A percentile compares a stretch with the other conserved stretches of the same genome.
Conservation (phyloP, 148 eudicot species). For the Dysphania ambrosioides region DNA sequence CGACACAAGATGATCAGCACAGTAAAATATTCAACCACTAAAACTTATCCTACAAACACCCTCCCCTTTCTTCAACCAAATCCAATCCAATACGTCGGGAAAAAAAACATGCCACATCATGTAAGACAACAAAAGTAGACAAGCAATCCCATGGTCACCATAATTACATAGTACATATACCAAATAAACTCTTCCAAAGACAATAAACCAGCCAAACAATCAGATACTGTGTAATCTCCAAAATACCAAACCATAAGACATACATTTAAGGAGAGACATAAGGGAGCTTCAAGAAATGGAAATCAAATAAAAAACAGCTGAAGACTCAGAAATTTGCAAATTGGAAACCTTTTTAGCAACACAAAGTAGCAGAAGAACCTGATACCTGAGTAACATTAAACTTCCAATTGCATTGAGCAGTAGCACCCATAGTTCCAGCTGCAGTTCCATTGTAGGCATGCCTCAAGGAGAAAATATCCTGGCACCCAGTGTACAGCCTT, state of each 20-base stretch:
- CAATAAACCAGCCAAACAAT: not conserved
- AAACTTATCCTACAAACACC: not conserved
- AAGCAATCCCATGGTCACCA: not conserved
- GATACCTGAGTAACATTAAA: conserved; percentile 94
- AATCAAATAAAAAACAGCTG: not conserved
- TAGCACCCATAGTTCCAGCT: conserved; percentile 92
- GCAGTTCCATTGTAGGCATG: conserved; percentile 96
- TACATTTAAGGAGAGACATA: too few relatives aligned
- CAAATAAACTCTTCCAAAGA: conserved; percentile 6
- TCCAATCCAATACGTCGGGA: not conserved
- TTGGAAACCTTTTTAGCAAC: not conserved
- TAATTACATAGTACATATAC: too few relatives aligned
- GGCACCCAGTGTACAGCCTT: conserved; percentile 78
- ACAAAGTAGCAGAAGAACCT: not conserved
- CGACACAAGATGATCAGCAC: too few relatives aligned
- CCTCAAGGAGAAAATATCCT: conserved; percentile 80
- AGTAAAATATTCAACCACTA: not conserved
- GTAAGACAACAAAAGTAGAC: too few relatives aligned
- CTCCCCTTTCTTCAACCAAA: not conserved
- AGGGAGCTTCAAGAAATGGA: not conserved
- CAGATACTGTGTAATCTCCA: too few relatives aligned
- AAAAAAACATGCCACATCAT: too few relatives aligned
- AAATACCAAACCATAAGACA: not conserved
- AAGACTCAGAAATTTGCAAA: not conserved
- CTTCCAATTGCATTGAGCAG: conserved; percentile 82